Evolutionary conservation across 805 yeast species (phyloP).

Genomic region (Millerozyma miso): DNA sequence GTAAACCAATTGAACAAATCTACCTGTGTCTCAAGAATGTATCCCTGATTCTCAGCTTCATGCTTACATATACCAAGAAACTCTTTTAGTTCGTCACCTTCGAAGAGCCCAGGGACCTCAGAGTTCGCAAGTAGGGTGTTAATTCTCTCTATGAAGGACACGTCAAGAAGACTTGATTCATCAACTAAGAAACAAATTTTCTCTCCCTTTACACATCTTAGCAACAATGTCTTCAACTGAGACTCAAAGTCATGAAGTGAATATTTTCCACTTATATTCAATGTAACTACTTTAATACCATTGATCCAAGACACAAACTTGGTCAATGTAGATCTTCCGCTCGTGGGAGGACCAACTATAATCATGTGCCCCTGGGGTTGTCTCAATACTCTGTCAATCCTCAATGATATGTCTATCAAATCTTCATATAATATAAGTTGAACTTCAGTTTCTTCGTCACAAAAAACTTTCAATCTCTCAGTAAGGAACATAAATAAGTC

Average conservation of each 20-base stretch:
- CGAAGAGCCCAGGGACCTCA: constrained; percentile 86
- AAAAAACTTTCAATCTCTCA: constrained; percentile 63
- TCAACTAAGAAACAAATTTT: constrained; percentile 70
- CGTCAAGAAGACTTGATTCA: constrained; percentile 70
- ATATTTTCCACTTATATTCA: constrained; percentile 54
- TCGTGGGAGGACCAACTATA: constrained; percentile 74
- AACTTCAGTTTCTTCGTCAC: constrained; percentile 72
- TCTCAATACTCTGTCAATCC: constrained; percentile 76
- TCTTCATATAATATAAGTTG: constrained; percentile 63
- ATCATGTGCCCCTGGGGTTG: constrained; percentile 91
- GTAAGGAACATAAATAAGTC: constrained; percentile 52
- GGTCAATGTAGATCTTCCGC: constrained; percentile 74
- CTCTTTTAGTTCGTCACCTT: constrained; percentile 58
- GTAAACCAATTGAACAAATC: constrained; percentile 77
- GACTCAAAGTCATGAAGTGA: constrained; percentile 62
- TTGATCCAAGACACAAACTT: constrained; percentile 91
- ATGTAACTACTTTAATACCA: constrained; percentile 59
- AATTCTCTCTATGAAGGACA: constrained; percentile 85
- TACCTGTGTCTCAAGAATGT: constrained; percentile 59
- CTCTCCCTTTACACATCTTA: constrained; percentile 48
- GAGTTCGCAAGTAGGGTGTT: constrained; percentile 91
- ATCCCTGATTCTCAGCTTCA: constrained; percentile 55
- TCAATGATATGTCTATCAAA: constrained; percentile 65
- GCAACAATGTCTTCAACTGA: constrained; percentile 52
- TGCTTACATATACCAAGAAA: constrained; percentile 55